phyloP scores from a whole-genome alignment of 73 alveolate genomes.

The Paramecium biaurelia region DNA sequence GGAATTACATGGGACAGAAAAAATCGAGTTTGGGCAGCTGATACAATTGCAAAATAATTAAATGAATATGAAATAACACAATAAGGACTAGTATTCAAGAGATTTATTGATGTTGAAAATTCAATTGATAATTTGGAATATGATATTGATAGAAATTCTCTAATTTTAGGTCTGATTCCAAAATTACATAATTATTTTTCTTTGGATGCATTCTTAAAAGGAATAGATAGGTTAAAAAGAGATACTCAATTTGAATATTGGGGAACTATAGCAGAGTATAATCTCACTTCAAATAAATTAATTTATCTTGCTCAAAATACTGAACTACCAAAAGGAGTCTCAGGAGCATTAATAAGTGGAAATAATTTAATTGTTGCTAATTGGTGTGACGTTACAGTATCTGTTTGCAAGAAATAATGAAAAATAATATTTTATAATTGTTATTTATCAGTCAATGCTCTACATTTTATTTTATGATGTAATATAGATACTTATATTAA shows the following conservation, averaged over 20 bases:
- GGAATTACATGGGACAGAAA: conserved; percentile 42
- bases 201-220: neutral
- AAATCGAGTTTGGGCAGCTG: conserved; percentile 13
- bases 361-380: neutral
- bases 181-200: neutral
- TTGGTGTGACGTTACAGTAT: conserved; percentile 38
- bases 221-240: neutral
- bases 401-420: neutral
- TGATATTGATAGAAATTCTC: neutral
- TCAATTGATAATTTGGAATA: conserved; percentile 16
- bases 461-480: no score
- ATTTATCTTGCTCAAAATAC: neutral
- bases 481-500: no score
- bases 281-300: neutral
- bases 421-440: neutral
- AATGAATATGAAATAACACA: neutral
- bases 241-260: neutral
- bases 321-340: neutral
- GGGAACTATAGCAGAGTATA: neutral
- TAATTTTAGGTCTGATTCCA: neutral
- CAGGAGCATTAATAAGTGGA: conserved; percentile 4
- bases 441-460: no score
- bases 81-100: neutral
- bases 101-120: neutral
- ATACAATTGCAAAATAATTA: neutral